phyloP scores from a whole-genome alignment of 305 asterid species.

The Solanum chacoense region DNA sequence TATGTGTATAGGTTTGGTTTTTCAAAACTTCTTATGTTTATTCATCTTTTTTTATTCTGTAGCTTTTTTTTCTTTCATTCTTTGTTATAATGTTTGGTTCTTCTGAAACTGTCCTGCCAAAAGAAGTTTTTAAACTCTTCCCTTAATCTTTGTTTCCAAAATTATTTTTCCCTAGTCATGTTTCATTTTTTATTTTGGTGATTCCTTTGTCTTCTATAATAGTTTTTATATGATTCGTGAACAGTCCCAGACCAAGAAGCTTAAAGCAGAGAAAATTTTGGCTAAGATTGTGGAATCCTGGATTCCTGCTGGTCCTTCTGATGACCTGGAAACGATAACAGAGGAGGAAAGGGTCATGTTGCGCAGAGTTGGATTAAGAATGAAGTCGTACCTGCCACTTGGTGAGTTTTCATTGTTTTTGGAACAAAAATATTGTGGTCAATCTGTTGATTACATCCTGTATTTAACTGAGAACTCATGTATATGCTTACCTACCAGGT shows the following conservation, averaged over 20 bases:
- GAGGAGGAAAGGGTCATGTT: conserved; percentile 93
- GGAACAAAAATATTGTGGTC: neutral
- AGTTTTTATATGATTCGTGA: conserved; percentile 11
- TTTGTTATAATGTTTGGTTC: neutral
- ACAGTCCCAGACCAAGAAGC: conserved; percentile 91
- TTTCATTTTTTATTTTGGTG: neutral
- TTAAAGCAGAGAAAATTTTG: conserved; percentile 76
- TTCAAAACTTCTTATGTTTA: neutral
- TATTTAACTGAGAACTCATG: conserved; percentile 3
- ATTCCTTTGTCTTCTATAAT: neutral
- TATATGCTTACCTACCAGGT: conserved; percentile 35
- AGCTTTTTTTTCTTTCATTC: neutral
- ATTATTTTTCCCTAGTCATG: neutral
- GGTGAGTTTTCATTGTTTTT: conserved; percentile 43
- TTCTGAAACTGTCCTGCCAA: neutral
- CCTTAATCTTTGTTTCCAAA: neutral
- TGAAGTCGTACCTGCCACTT: conserved; percentile 91
- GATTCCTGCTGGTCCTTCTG: conserved; percentile 79
- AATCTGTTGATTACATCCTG: neutral
- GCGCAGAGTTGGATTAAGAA: conserved; percentile 80
- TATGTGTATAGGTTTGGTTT: neutral
- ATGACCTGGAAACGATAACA: conserved; percentile 94
- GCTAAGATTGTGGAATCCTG: conserved; percentile 81
- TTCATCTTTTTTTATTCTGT: neutral
- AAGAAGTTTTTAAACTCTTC: neutral